Evolutionary conservation across 768 basidiomycete genomes (phyloP), one percentile per base, ranked within the genome.

Genomic region (Naganishia randhawae): DNA sequence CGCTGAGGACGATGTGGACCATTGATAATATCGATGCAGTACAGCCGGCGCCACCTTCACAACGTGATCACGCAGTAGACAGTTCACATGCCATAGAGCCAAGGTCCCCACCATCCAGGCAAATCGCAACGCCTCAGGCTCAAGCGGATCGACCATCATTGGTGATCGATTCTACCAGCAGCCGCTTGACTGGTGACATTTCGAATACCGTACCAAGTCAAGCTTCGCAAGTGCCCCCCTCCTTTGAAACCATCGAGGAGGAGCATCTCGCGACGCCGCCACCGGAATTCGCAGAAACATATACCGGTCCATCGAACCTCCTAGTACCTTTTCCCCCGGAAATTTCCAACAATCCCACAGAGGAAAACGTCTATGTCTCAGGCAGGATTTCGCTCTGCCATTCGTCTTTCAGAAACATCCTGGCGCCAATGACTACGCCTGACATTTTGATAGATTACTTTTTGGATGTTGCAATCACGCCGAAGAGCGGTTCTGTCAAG

Each of bases 241-340:
- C 57, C 3, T 41, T 61, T 7, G 37, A 25, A 9, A 42, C n/a
- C 29, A 37, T 41, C 16, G 57, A 61, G 10, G n/a, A 41, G 14
- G 57, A 61, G 17, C 8, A 22, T 14, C 29, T 31, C n/a, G 63
- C 29, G 17, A 64, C 63, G 45, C 63, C 63, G 14, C 63, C 63
- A 32, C 63, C 63, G 27, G 63, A 64, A 33, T 64, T 64, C 32
- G 63, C 63, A 31, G 63, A 64, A 50, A 48, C 61, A 25, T 63
- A 63, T 25, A 25, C 35, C 16, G 45, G 27, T 63, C 61, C 61
- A n/a, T 27, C 27, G 5, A 31, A 50, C 33, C 25, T 50, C 11
- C 45, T 45, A 13, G 63, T 22, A 7, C 63, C 45, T 14, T 51
- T 51, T 45, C 45, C 45, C n/a, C 63, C 63, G n/a, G 45, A 25